Base-by-base conservation (phyloP, 2,329 filamentous ascomycete genomes). In the Chlorencoelia australis region DNA sequence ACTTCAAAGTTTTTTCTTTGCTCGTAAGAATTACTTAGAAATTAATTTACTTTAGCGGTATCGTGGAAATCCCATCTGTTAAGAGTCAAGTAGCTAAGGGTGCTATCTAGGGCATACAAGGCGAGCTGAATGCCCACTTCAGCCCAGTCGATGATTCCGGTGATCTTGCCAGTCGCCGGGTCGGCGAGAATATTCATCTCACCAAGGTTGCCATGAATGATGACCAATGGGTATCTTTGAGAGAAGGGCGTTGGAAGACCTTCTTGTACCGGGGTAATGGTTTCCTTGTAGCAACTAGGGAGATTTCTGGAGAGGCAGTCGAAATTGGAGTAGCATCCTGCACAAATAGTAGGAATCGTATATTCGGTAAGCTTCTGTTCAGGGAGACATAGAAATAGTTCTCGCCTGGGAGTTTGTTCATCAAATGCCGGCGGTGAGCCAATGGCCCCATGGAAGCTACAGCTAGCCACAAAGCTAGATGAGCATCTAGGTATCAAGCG, bases 121-220 rank as follows among this genome's bases (percentile, higher is more conserved):
- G 35, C 13, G 14, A 42, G 40, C 14, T 17, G 22, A 16, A 42
- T 42, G 10, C 14, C 39, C 30, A 35, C 35, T 13, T 42, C 40
- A 21, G 35, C 35, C 35, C 31, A 42, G 35, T 42, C 31, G 20
- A 42, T 17, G 7, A 42, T 27, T 17, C 40, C 27, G 8, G 35
- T 39, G 4, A 39, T 36, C 24, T 42, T 15, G 10, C 40, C 26
- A 16, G 33, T 35, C 19, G 30, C 10, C 26, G 37, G 37, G 35
- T 40, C 32, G 5, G 35, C 20, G 17, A 40, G 17, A 27, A 40
- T 40, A 40, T 40, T 40, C 26, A 40, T 40, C 18, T 20, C 31
- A 4, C 8, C 35, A 20, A 40, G 37, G 32, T 40, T 27, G 14
- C 31, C 4, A 25, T 40, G 26, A 40, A 15, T 40, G 13, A 40